phyloP scores from a whole-genome alignment of 73 alveolate genomes.

The Effrenium voratum region DNA sequence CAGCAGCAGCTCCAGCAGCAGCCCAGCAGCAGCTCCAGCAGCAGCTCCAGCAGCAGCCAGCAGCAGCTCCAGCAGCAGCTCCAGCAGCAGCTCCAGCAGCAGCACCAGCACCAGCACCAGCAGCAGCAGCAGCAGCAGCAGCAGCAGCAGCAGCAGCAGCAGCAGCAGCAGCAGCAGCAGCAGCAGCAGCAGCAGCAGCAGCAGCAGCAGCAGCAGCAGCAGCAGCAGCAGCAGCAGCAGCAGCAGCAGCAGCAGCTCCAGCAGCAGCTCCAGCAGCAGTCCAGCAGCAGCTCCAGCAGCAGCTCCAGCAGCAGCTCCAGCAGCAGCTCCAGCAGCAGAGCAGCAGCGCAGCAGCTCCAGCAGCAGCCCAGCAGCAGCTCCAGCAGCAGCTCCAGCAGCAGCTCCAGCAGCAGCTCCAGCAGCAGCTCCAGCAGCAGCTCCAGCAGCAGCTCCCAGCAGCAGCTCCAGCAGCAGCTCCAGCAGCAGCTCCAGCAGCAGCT shows the following conservation, averaged over 20 bases:
- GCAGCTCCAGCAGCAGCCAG: neutral
- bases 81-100: neutral
- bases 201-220: neutral
- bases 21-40: neutral
- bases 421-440: neutral
- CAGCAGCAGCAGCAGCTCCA: neutral
- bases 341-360: neutral
- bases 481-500: no score
- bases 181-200: neutral
- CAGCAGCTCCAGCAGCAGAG: neutral
- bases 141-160: neutral
- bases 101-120: neutral
- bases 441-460: neutral
- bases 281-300: neutral
- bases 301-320: neutral
- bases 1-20: neutral
- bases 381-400: neutral
- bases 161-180: neutral
- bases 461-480: no score
- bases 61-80: neutral
- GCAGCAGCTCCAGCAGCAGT: neutral
- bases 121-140: neutral
- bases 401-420: neutral
- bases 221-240: neutral
- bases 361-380: neutral